Evolutionary conservation across 805 yeast species (phyloP).

Genomic region (Ogataea kodamae): DNA sequence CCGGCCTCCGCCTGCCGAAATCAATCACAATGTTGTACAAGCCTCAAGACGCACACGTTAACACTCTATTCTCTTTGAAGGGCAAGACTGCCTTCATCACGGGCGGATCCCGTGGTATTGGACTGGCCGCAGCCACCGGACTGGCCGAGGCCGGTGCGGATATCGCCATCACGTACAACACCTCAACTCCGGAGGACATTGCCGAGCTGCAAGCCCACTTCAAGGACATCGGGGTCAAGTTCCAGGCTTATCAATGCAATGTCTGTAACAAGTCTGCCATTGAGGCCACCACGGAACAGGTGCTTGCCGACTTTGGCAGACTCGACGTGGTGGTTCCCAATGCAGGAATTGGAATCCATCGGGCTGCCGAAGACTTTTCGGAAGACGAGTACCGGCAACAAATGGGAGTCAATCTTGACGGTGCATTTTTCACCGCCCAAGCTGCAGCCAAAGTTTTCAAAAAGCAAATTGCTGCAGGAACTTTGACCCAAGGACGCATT

Average conservation of each 20-base stretch:
- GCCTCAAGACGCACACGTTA: conserved; percentile 12
- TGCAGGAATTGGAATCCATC: conserved; percentile 35
- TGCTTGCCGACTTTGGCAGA: conserved; percentile 36
- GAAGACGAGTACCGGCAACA: conserved; percentile 32
- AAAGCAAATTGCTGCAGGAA: conserved; percentile 33
- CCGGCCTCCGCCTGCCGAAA: too few species aligned
- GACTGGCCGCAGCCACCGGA: conserved; percentile 49
- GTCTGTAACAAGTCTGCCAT: conserved; percentile 33
- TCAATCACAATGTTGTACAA: conserved; percentile 15
- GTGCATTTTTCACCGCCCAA: conserved; percentile 48
- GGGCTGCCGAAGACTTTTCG: conserved; percentile 33
- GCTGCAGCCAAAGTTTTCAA: conserved; percentile 43
- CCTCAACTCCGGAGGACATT: conserved; percentile 15
- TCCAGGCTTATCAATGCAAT: conserved; percentile 31
- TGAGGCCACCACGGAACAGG: conserved; percentile 25
- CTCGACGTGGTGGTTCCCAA: conserved; percentile 42
- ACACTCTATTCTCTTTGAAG: conserved; percentile 34
- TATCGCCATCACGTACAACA: conserved; percentile 37
- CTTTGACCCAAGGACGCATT: conserved; percentile 36
- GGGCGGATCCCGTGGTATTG: conserved; percentile 59
- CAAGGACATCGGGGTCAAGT: conserved; percentile 13
- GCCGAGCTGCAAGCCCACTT: conserved; percentile 14
- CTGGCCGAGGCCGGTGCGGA: conserved; percentile 49
- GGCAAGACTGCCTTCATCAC: conserved; percentile 45
- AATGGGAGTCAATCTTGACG: conserved; percentile 44